Percentiles rank a stretch among this genome's conserved stretches.
Conservation (phyloP, 2,329 filamentous ascomycete genomes). For the Penicillium frequentans region DNA sequence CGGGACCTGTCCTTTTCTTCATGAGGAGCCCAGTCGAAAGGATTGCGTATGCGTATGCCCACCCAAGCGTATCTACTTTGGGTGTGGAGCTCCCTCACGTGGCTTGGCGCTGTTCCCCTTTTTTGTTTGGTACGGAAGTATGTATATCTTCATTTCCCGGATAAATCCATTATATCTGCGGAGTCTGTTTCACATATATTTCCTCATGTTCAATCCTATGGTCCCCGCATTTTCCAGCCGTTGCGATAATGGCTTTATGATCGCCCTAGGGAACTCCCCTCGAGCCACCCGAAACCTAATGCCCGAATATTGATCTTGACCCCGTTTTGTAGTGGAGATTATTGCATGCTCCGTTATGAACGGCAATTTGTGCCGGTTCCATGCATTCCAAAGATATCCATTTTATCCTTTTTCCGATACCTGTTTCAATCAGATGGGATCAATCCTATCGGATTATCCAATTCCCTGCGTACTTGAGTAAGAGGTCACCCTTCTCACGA, state of each 20-base stretch:
- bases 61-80: slow-evolving; percentile 7
- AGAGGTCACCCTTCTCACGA: too few relatives aligned
- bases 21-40: background rate
- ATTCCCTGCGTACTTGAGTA: background rate
- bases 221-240: background rate
- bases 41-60: slow-evolving; percentile 23
- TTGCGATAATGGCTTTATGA: background rate
- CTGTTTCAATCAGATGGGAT: background rate
- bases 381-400: background rate
- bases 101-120: slow-evolving; percentile 5
- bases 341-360: background rate
- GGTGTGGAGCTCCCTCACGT: slow-evolving; percentile 22
- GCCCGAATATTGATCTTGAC: background rate
- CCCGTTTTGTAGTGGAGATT: background rate
- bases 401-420: too few relatives aligned
- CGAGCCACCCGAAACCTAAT: background rate
- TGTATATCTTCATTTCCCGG: background rate
- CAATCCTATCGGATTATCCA: background rate
- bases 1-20: background rate
- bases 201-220: background rate
- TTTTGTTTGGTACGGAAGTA: background rate
- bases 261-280: background rate
- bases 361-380: background rate
- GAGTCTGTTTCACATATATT: background rate
- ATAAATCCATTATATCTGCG: background rate